Conservation (phyloP, 768 basidiomycete species). For the Mrakia gelida region DNA sequence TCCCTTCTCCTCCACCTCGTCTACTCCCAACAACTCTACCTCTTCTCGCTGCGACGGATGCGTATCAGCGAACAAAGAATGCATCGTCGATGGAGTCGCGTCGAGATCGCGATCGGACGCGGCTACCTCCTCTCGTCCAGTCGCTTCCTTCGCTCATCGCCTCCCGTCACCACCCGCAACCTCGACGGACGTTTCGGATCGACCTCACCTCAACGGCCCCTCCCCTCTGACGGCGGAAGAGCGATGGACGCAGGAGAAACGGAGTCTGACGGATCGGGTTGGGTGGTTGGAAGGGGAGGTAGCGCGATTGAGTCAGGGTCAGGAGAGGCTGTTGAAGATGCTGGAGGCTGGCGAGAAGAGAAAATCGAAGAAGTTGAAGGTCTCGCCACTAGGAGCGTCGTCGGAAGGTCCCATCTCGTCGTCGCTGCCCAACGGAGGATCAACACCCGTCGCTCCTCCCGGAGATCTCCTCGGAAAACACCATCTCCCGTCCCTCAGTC, state of each 20-base stretch:
- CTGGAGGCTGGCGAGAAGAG: neutral
- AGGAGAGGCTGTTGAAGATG: neutral
- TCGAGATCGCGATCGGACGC: too few relatives aligned
- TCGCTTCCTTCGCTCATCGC: neutral
- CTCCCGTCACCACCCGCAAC: neutral
- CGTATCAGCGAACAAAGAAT: neutral
- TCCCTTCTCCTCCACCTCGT: neutral
- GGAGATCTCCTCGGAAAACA: neutral
- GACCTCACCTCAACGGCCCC: neutral
- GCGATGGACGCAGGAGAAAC: conserved; percentile 1
- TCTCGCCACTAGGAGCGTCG: neutral
- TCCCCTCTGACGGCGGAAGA: neutral
- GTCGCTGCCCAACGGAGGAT: neutral
- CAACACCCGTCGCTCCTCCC: neutral
- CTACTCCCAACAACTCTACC: neutral
- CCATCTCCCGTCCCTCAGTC: neutral
- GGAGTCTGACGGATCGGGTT: neutral
- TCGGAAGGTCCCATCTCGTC: neutral
- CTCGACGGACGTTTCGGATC: neutral
- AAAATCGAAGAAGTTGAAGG: neutral
- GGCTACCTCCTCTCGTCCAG: neutral
- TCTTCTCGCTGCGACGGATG: neutral
- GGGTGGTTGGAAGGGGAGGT: conserved; percentile 2
- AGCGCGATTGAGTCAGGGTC: neutral
- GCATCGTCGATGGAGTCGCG: neutral